These are phyloP conservation scores for Berberis vulgaris DNA, from an alignment of 164 flowering plant species.

Conservation along the genomic window DNA sequence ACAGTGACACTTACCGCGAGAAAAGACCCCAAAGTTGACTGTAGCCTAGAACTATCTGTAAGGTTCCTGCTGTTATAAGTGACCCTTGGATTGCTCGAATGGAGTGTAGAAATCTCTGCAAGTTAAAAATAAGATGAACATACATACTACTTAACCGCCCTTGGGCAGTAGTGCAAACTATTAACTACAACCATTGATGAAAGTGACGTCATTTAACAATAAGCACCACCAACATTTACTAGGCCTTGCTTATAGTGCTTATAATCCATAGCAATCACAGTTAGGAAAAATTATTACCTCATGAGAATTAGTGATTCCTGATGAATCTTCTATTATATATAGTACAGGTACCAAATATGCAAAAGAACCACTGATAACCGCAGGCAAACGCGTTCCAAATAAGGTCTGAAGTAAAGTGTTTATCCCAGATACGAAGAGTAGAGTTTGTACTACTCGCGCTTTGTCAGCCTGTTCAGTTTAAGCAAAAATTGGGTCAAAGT, in stretches of 20 bases:
- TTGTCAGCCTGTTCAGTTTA: conserved; percentile 68
- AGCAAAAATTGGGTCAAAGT: conserved; percentile 8
- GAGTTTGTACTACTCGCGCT: conserved; percentile 83
- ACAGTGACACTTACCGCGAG: conserved; percentile 50
- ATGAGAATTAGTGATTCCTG: conserved; percentile 58
- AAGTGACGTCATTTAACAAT: background rate
- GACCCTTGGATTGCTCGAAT: conserved; percentile 99
- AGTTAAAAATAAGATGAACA: conserved; percentile 2
- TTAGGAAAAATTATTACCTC: conserved; percentile 28
- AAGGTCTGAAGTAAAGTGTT: conserved; percentile 95
- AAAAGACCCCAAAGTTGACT: conserved; percentile 95
- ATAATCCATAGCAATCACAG: background rate
- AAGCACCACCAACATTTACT: background rate
- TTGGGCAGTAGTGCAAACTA: conserved; percentile 1
- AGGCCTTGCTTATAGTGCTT: background rate
- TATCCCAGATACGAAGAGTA: conserved; percentile 85
- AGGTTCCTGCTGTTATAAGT: conserved; percentile 71
- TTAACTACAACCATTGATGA: background rate
- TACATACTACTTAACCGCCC: background rate
- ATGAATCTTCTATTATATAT: conserved; percentile 72
- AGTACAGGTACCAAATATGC: conserved; percentile 74
- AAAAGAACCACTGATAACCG: conserved; percentile 90
- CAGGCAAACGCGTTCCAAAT: conserved; percentile 89
- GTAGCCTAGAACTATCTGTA: conserved; percentile 88
- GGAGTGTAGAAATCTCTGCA: conserved; percentile 89